Base-by-base conservation (phyloP, 2,329 filamentous ascomycete species). In the Cladosporium sphaerospermum region DNA sequence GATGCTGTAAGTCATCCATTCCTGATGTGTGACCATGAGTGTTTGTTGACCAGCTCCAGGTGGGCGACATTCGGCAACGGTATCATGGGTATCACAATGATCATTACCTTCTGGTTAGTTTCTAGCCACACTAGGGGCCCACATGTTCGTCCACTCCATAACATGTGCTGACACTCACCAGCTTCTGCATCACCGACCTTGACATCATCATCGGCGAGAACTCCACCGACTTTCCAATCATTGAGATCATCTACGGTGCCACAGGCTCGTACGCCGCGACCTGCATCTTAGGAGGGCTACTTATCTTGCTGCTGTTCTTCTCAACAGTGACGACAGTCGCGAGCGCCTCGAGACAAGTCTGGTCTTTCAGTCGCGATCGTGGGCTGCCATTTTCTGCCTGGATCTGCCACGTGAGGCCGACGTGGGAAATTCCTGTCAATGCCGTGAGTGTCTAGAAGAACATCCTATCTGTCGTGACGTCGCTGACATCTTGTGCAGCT, bases 31-130 rank as follows among this genome's bases (percentile, higher is more conserved):
- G 13, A 3, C 16, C 23, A 10, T 10, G 16, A 3, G 5, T 9
- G 16, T 43, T 11, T 34, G 13, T 40, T 51, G 4, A 51, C 32
- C 14, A 16, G 3, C 2, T 10, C 16, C n/a, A 51, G 48, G 39
- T 69, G 70, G 57, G 66, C 68, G 3, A 75, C 71, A 32, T 57
- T 69, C 14, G 60, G 67, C 10, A 70, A 70, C 54, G 65, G 63
- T 14, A 55, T 66, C 8, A 58, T 69, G 23, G 65, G 66, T 2
- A 61, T 69, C 31, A 60, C 61, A 31, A 67, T 70, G 62, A 62
- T 74, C 23, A 67, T 73, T 52, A 67, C 65, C 3, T 70, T 71
- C 45, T 67, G 70, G 48, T 51, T 31, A 51, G 48, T 28, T 11
- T 10, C 1, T 8, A 37, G 34, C 6, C 34, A 37, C 34, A 37